Base-by-base conservation (phyloP, 768 basidiomycete species). In the Sarcodon sp. region DNA sequence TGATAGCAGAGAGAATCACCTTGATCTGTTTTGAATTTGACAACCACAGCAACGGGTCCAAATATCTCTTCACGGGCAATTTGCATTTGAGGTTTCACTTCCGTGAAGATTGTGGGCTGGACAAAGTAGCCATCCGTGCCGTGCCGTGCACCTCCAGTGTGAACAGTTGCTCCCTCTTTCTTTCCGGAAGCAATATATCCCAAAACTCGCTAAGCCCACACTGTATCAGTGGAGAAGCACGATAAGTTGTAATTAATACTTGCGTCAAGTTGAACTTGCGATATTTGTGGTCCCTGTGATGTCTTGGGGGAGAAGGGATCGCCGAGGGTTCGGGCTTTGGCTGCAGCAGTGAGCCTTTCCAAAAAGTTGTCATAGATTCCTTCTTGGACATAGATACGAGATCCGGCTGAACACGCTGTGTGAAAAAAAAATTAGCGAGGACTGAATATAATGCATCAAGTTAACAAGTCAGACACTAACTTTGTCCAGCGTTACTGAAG, bases 321-420 rank as follows among this genome's bases (percentile, higher is more conserved):
- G 8, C 83, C 84, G 35, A 80, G 60, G 56, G 72, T 72, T 59
- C 78, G 64, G 0, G 57, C 49, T 55, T 66, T 60, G 43, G 78
- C 68, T 57, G 71, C 68, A 13, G 61, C 69, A 2, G 70, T 69
- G 59, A 85, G 75, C 11, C 59, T 59, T 47, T 66, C 59, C 44
- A 86, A 54, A 67, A 87, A 86, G 51, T 73, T 58, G 58, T 87
- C 83, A 62, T 87, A 86, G 51, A 87, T 75, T 0, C 64, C 61
- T 47, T 74, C 78, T 55, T 87, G 83, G 4, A 88, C 81, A 55
- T 73, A 85, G 53, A 87, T 75, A 48, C 87, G 72, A 13, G 83
- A 80, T 8, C 83, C 82, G 16, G 83, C 83, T 52, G 72, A 73
- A 64, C 85, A 87, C 7, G 70, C 68, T 61, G 87, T 84, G 10